Evolutionary conservation across 305 asterid genomes (phyloP), one percentile per base, ranked within the genome.

Genomic region (Fraxinus angustifolia): DNA sequence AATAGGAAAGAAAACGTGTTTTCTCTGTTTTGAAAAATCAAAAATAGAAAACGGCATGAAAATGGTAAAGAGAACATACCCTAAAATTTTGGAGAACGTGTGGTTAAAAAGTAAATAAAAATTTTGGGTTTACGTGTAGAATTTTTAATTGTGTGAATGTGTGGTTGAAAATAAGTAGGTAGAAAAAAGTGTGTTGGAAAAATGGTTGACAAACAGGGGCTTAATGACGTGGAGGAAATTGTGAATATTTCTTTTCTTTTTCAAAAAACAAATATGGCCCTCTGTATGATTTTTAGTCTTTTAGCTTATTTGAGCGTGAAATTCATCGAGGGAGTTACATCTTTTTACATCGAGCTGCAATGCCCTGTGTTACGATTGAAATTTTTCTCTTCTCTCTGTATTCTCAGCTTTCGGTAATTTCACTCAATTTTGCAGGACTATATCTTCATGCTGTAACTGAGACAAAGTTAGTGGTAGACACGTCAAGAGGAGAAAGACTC

Each of bases 401-500:
- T 53, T 72, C 31, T 21, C 80, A 70, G 78, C 78, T 53, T 42
- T 60, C 16, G 45, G 40, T 11, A 45, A 75, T 50, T 53, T 79
- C 71, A n/a, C 73, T 75, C 35, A 60, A 77, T 31, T 65, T 83
- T 86, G 78, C 92, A 93, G 98, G 93, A 87, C 78, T 95, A 82
- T 95, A 92, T 88, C 95, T 95, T 72, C 91, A 93, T 85, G 88
- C 97, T 76, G 91, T 85, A 62, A 91, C 97, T 8, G 98, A 91
- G 93, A 93, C 97, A 74, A 88, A 89, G 82, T 92, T 95, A 80
- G 88, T 90, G 72, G 99, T 95, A 81, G 99, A 95, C 83, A 95
- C 99, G 4, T 93, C 97, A 81, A 93, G 99, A 85, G 99, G 97
- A 90, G 99, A 95, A 91, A 90, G 94, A 87, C 97, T 93, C 75